Evolutionary conservation across 768 basidiomycete species (phyloP), one percentile per base, ranked within the genome.

Genomic region (Suillus paluster): DNA sequence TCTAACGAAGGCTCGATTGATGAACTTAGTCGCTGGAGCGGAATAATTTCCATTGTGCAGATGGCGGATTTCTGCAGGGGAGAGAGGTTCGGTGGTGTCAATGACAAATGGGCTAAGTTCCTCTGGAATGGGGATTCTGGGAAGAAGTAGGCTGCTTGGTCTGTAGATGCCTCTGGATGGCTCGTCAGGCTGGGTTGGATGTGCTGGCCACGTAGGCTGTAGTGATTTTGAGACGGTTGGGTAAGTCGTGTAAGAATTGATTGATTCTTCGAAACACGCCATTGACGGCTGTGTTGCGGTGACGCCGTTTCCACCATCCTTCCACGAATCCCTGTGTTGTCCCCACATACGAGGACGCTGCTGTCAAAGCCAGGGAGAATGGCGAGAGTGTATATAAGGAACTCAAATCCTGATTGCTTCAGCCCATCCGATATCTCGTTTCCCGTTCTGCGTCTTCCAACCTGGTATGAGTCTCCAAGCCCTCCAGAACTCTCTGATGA

Each of bases 241-340:
- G 30, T 2, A 7, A n/a, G 3, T 1, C 33, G 56, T 30, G 36
- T 30, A 36, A 48, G 62, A 21, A 27, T 14, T 17, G 15, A 21
- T 66, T 71, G 49, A 78, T 55, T 10, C 65, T 55, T 27, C 61
- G 50, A 64, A 78, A 78, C 19, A 77, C 66, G 1, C 0, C 5
- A 59, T 79, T 80, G 59, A 63, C 63, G 7, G 57, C 49, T 0
- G 5, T 36, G 63, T 76, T 78, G 1, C 64, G 14, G 58, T 77
- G 78, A 0, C 70, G 56, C 0, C 74, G 71, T 4, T 73, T 78
- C 69, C 68, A 68, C 77, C 78, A 79, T 0, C 75, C 78, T 52
- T 77, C 71, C 25, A 80, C 71, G 23, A 80, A n/a, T 75, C 3
- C 77, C 78, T 9, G 58, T 38, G 67, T 80, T 75, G 60, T 75